Percentiles rank a stretch among this genome's conserved stretches.
Evolutionary conservation across 768 basidiomycete species (phyloP).

Genomic region (Calvatia gigantea): DNA sequence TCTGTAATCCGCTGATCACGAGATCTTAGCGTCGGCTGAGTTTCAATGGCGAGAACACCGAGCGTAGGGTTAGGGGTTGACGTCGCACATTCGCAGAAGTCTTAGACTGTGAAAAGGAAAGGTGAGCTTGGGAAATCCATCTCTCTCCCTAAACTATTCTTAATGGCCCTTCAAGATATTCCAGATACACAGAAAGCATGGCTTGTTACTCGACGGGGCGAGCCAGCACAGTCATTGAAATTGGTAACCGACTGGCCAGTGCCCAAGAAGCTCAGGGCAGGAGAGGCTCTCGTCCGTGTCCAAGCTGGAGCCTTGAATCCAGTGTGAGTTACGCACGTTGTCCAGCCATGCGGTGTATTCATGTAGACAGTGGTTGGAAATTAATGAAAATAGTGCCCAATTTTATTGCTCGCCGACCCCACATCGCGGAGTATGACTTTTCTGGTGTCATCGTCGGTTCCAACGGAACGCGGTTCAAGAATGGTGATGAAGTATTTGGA

Average conservation of each 20-base stretch:
- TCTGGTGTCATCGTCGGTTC: conserved; percentile 58
- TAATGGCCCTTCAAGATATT: conserved; percentile 12
- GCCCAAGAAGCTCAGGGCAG: conserved; percentile 27
- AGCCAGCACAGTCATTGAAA: conserved; percentile 28
- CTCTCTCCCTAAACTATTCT: background rate
- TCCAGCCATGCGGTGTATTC: background rate
- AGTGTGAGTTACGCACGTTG: conserved; percentile 36
- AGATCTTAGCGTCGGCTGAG: conserved; percentile 22
- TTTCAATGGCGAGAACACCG: conserved; percentile 4
- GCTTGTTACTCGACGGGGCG: conserved; percentile 30
- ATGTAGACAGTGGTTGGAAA: conserved; percentile 51
- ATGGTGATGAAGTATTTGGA: conserved; percentile 67
- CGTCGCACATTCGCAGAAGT: background rate
- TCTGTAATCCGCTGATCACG: conserved; percentile 17
- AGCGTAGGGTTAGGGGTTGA: conserved; percentile 14
- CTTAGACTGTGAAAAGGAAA: background rate
- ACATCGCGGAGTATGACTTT: conserved; percentile 58
- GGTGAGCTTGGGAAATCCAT: background rate
- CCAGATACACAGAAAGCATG: conserved; percentile 37
- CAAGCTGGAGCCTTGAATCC: conserved; percentile 63
- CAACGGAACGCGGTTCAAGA: conserved; percentile 46
- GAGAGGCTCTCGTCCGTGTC: conserved; percentile 32
- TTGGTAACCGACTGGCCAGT: conserved; percentile 35
- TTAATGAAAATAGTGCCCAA: conserved; percentile 46
- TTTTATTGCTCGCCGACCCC: conserved; percentile 43